Evolutionary conservation across 768 basidiomycete species (phyloP).

Genomic region (Agaricus blazei): DNA sequence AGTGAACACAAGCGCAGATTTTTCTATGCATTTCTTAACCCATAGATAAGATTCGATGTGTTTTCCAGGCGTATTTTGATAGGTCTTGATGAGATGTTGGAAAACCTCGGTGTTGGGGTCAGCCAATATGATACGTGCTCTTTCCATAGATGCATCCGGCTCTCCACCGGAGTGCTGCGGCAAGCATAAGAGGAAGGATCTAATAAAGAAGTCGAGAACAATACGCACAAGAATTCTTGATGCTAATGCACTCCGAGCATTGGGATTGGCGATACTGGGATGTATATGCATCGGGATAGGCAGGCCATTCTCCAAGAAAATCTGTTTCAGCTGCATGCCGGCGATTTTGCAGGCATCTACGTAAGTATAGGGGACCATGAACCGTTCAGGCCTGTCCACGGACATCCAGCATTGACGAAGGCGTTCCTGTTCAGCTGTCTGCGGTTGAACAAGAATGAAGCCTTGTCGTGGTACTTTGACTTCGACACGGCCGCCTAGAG

Average conservation of each 20-base stretch:
- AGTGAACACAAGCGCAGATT: conserved; percentile 58
- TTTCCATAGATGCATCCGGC: conserved; percentile 62
- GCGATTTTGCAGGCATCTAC: conserved; percentile 83
- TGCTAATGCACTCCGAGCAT: conserved; percentile 60
- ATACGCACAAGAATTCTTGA: conserved; percentile 62
- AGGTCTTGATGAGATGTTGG: conserved; percentile 64
- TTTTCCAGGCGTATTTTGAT: conserved; percentile 65
- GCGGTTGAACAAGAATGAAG: conserved; percentile 65
- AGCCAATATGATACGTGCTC: conserved; percentile 72
- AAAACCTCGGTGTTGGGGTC: conserved; percentile 79
- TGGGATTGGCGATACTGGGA: conserved; percentile 73
- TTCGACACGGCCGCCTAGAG: conserved; percentile 73
- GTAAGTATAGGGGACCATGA: conserved; percentile 78
- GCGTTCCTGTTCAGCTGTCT: conserved; percentile 67
- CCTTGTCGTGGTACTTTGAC: conserved; percentile 74
- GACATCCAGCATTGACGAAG: conserved; percentile 71
- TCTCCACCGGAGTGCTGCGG: conserved; percentile 77
- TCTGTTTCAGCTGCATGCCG: conserved; percentile 67
- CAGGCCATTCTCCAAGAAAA: conserved; percentile 60
- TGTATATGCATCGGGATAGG: conserved; percentile 80
- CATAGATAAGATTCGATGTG: conserved; percentile 78
- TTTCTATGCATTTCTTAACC: conserved; percentile 82
- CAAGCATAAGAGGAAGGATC: conserved; percentile 1
- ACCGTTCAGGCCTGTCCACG: conserved; percentile 64
- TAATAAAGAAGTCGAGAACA: not conserved